phyloP scores from a whole-genome alignment of 805 yeast species.

The Candida tallmaniae region DNA sequence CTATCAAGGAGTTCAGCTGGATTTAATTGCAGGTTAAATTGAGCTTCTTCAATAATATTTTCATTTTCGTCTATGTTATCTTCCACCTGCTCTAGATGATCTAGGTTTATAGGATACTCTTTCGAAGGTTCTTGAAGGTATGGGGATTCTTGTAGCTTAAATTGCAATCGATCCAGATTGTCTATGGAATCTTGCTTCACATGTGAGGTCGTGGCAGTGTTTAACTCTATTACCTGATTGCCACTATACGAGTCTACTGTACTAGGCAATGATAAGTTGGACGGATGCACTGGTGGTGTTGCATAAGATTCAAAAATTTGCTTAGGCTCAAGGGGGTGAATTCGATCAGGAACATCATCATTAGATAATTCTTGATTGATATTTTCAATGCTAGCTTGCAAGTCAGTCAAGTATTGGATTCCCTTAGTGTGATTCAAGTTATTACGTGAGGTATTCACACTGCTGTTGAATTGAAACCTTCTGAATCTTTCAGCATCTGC shows the following conservation, averaged over 20 bases:
- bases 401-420: not conserved
- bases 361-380: not conserved
- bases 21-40: not conserved
- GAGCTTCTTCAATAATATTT: not conserved
- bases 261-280: slow-evolving; percentile 11
- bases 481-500: slow-evolving; percentile 2
- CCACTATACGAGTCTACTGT: slow-evolving; percentile 14
- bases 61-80: slow-evolving; percentile 5
- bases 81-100: slow-evolving; percentile 3
- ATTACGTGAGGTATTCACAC: not conserved
- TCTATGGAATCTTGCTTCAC: slow-evolving; percentile 6
- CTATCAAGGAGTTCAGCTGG: not conserved
- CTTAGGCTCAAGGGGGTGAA: too few species aligned
- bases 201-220: slow-evolving; percentile 10
- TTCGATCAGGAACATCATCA: not conserved
- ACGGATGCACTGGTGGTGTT: slow-evolving; percentile 1
- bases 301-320: not conserved
- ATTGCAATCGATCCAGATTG: slow-evolving; percentile 6
- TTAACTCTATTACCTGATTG: slow-evolving; percentile 12
- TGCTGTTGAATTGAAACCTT: slow-evolving; percentile 1
- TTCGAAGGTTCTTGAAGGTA: slow-evolving; percentile 10
- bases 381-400: not conserved
- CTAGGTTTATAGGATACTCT: slow-evolving; percentile 1
- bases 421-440: not conserved
- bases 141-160: slow-evolving; percentile 13